Percentiles rank a stretch among this genome's conserved stretches.
These are phyloP conservation scores for Suillus americanus DNA, from an alignment of 768 basidiomycete species.

Conservation along the genomic window DNA sequence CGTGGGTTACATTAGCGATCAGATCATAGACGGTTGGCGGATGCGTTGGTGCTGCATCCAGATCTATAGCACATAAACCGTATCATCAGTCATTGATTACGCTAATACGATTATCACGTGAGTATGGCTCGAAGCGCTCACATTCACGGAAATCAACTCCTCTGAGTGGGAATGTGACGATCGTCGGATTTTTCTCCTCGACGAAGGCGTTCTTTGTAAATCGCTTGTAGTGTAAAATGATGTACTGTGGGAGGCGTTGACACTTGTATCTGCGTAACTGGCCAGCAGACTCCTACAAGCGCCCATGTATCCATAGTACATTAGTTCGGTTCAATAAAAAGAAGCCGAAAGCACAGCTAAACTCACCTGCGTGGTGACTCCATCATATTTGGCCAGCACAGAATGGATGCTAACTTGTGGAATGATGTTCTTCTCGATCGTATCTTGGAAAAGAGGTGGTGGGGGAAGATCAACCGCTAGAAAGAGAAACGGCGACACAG, in stretches of 20 bases:
- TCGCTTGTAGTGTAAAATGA: constrained; percentile 93
- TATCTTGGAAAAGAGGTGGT: constrained; percentile 95
- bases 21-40: constrained; percentile 84
- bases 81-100: constrained; percentile 26
- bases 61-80: constrained; percentile 49
- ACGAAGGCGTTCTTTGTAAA: constrained; percentile 97
- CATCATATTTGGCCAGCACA: constrained; percentile 93
- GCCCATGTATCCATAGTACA: not conserved
- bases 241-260: constrained; percentile 84
- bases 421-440: constrained; percentile 97
- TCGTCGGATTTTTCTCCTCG: constrained; percentile 98
- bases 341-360: constrained; percentile 18
- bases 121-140: constrained; percentile 42
- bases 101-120: constrained; percentile 21
- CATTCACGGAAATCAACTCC: constrained; percentile 93
- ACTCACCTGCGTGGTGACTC: constrained; percentile 79
- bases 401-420: constrained; percentile 93
- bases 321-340: constrained; percentile 11
- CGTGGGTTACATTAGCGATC: constrained; percentile 92
- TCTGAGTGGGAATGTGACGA: constrained; percentile 93
- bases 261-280: constrained; percentile 89
- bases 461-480: constrained; percentile 95
- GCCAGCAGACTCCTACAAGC: constrained; percentile 72
- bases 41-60: constrained; percentile 65
- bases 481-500: constrained; percentile 90